These are phyloP conservation scores for Echria macrotheca DNA, from an alignment of 495 filamentous ascomycete genomes.

Conservation along the genomic window DNA sequence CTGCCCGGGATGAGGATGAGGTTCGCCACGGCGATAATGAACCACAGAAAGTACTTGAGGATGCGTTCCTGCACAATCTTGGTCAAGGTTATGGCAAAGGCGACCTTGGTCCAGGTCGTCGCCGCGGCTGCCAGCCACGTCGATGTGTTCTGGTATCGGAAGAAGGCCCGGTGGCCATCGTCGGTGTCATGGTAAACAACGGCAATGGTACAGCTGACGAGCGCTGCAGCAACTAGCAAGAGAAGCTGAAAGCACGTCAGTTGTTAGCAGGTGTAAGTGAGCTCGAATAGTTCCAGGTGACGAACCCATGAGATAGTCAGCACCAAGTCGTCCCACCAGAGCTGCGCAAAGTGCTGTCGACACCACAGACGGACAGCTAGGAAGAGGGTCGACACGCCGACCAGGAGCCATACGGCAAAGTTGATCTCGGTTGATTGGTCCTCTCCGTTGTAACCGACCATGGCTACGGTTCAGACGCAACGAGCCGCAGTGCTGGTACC, in stretches of 20 bases:
- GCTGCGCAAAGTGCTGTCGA: conserved; percentile 9
- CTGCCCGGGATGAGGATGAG: conserved; percentile 16
- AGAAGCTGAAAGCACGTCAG: conserved; percentile 5
- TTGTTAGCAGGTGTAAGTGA: not conserved
- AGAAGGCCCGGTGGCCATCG: conserved; percentile 10
- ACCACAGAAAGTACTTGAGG: conserved; percentile 13
- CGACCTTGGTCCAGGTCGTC: conserved; percentile 19
- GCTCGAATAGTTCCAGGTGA: not conserved
- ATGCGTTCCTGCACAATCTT: conserved; percentile 6
- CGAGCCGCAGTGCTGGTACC: not conserved
- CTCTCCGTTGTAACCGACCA: conserved; percentile 9
- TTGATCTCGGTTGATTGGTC: conserved; percentile 14
- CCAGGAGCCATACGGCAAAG: conserved; percentile 18
- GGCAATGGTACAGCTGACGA: conserved; percentile 12
- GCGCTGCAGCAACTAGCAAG: conserved; percentile 10
- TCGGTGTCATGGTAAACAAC: conserved; percentile 9
- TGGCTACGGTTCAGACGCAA: conserved; percentile 1
- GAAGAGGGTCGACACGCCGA: conserved; percentile 12
- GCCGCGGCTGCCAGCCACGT: conserved; percentile 14
- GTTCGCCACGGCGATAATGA: conserved; percentile 16
- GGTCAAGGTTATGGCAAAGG: conserved; percentile 17
- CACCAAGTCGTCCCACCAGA: conserved; percentile 17
- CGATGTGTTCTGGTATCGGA: conserved; percentile 16
- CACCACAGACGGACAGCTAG: conserved; percentile 16
- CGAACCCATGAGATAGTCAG: conserved; percentile 16